Evolutionary conservation across 2,329 filamentous ascomycete genomes (phyloP).

Genomic region (Pestalotiopsis sp.): DNA sequence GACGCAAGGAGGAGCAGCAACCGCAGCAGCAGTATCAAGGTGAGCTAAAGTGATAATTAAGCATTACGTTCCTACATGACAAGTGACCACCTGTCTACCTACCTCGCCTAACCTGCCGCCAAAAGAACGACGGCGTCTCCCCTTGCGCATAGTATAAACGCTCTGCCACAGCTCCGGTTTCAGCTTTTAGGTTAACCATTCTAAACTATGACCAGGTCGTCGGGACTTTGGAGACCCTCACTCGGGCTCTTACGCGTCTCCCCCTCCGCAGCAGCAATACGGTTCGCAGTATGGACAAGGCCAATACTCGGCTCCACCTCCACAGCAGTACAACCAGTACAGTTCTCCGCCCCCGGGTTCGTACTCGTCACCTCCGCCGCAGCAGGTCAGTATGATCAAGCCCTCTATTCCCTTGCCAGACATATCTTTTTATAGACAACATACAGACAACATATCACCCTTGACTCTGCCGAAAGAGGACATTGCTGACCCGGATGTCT

Average conservation of each 20-base stretch:
- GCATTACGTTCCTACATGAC: background rate
- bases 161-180: background rate
- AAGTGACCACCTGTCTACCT: background rate
- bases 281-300: slow-evolving; percentile 8
- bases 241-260: slow-evolving; percentile 8
- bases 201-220: background rate
- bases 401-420: background rate
- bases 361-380: slow-evolving; percentile 4
- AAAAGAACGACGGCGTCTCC: background rate
- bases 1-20: slow-evolving; percentile 25
- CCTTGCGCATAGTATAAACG: background rate
- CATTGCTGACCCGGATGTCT: background rate
- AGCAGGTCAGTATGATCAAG: background rate
- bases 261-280: slow-evolving; percentile 12
- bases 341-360: background rate
- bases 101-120: background rate
- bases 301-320: slow-evolving; percentile 12
- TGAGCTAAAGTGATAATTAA: background rate
- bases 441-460: background rate
- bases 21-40: slow-evolving; percentile 9
- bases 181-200: background rate
- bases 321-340: background rate
- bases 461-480: background rate
- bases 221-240: slow-evolving; percentile 14
- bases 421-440: background rate